Evolutionary conservation across 768 basidiomycete species (phyloP), one percentile per base, ranked within the genome.

Genomic region (Peribolospora baueri): DNA sequence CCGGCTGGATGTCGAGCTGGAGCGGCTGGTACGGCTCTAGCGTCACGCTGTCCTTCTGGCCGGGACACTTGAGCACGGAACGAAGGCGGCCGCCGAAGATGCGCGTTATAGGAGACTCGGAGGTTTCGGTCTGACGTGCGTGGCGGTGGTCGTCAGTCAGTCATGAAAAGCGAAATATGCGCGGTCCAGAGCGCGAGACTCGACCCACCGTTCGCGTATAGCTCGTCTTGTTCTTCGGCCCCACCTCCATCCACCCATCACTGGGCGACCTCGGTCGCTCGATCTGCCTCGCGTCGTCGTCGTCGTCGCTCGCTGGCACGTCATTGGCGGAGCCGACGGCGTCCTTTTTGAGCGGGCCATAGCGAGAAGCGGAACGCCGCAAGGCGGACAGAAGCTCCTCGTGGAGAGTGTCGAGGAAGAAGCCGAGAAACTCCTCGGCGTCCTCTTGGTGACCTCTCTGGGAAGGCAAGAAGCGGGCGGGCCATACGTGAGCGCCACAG

Each of bases 361-460:
- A 5, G 25, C 25, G 25, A 25, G 25, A 25, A 25, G 25, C 25
- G 25, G 25, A 25, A 25, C 77, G 72, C 5, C 76, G 70, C 5
- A 77, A 67, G n/a, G 91, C 68, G 3, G 73, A 72, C 3, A 84
- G 68, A 8, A 95, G 65, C 69, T 97, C 91, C 65, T 98, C 91
- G 66, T 91, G 86, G 5, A 98, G 70, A 0, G 87, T 84, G 62
- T 95, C 87, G 37, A 95, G 72, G 69, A 85, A 91, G 69, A 93
- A 95, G 3, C 91, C 91, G n/a, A 97, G 72, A 67, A 93, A 97
- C 68, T 98, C 91, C 67, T 98, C 90, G 7, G 90, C 91, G 56
- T 98, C 91, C 66, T 98, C 91, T 69, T 98, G 91, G 56, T 87
- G 84, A 0, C 88, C 88, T 43, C 84, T 78, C 76, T 86, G 60